Conservation (phyloP, 2,329 filamentous ascomycete genomes). For the Phaeosphaeria sp. region DNA sequence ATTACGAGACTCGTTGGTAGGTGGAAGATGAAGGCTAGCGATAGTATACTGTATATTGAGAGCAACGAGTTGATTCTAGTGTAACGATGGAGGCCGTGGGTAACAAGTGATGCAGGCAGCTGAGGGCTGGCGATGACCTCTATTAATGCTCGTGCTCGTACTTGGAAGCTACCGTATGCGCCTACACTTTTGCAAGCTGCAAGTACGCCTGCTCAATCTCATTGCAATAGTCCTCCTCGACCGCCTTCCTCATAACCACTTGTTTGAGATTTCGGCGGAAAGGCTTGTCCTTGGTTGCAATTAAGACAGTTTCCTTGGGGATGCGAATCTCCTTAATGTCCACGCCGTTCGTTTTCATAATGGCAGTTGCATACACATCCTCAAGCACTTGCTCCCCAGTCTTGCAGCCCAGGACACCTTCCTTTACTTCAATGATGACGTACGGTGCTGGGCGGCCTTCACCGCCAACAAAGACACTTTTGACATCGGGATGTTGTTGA, state of each 20-base stretch:
- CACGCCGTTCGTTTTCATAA: constrained; percentile 6
- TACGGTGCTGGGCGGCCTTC: constrained; percentile 22
- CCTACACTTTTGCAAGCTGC: constrained; percentile 4
- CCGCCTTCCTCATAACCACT: constrained; percentile 17
- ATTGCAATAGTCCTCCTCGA: constrained; percentile 21
- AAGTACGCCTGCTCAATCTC: constrained; percentile 26
- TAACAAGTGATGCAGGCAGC: background rate
- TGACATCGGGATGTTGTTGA: constrained; percentile 15
- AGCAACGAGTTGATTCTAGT: background rate
- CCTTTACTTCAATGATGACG: constrained; percentile 22
- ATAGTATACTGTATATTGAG: background rate
- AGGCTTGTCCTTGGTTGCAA: constrained; percentile 19
- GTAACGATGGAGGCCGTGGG: background rate
- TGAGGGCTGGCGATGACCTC: background rate
- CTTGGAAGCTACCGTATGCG: background rate
- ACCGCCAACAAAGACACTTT: constrained; percentile 19
- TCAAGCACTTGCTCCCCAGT: constrained; percentile 11
- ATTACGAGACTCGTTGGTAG: background rate
- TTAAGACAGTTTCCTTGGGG: constrained; percentile 19
- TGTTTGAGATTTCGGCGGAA: constrained; percentile 21
- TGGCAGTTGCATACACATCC: constrained; percentile 10
- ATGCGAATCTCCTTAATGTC: constrained; percentile 15
- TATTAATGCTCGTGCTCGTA: background rate
- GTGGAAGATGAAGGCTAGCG: background rate
- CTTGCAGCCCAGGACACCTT: constrained; percentile 13